These are phyloP conservation scores for Penicillium fuscoglaucum DNA, from an alignment of 2,329 filamentous ascomycete genomes.

Conservation along the genomic window DNA sequence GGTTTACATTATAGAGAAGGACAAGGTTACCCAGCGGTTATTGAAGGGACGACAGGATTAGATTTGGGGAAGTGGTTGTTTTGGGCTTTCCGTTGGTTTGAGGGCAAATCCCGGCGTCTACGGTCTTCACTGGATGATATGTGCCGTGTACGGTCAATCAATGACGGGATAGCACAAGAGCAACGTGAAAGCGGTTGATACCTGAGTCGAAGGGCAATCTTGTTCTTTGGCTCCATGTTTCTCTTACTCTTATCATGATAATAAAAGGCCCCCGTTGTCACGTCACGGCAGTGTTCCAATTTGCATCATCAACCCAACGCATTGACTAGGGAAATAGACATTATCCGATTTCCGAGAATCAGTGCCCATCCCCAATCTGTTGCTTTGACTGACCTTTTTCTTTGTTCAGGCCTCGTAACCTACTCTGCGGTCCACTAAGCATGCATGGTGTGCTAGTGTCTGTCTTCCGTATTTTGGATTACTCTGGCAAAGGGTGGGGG, in stretches of 20 bases:
- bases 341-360: background rate
- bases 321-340: background rate
- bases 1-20: slow-evolving; percentile 99
- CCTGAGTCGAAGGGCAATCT: slow-evolving; percentile 11
- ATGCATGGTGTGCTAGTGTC: too few relatives aligned
- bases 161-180: slow-evolving; percentile 19
- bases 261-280: slow-evolving; percentile 27
- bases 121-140: slow-evolving; percentile 29
- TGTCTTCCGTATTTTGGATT: too few relatives aligned
- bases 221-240: slow-evolving; percentile 21
- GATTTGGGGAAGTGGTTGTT: slow-evolving; percentile 24
- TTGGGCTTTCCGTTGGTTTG: slow-evolving; percentile 29
- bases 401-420: too few relatives aligned
- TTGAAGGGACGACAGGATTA: slow-evolving; percentile 97
- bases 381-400: too few relatives aligned
- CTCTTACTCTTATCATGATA: slow-evolving; percentile 28
- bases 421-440: too few relatives aligned
- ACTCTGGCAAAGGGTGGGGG: too few relatives aligned
- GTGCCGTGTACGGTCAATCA: slow-evolving; percentile 22
- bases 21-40: slow-evolving; percentile 98
- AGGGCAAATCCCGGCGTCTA: slow-evolving; percentile 31
- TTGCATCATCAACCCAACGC: background rate
- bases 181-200: slow-evolving; percentile 18
- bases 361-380: too few relatives aligned
- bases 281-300: slow-evolving; percentile 17